Base-by-base conservation (phyloP, 352 stramenopile species). In the Pythium monospermum region DNA sequence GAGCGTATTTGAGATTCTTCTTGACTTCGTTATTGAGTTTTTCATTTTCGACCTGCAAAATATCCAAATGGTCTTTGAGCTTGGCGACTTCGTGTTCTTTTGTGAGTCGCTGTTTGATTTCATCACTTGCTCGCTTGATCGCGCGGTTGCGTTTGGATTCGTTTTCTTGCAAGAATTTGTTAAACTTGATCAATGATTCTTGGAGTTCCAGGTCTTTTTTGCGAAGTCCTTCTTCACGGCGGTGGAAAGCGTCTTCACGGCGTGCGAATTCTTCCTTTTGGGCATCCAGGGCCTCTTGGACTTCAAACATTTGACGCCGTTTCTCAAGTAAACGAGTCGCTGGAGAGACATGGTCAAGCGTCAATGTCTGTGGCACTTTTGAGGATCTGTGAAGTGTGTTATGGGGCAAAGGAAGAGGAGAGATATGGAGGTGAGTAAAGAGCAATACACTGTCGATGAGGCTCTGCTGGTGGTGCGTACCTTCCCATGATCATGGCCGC, bases 161-260 rank as follows among this genome's bases (percentile, higher is more conserved):
- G 64, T 98, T 98, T 47, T 97, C 90, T 58, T 97, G 79, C 8
- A 95, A 69, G 58, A 96, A 96, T 55, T 98, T 98, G 74, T 98
- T 98, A 71, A 98, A 98, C 64, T 97, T 97, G 69, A 98, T 98
- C 30, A 98, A 76, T 21, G 85, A 97, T 44, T 97, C 89, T 60
- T 98, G 91, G 38, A 98, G 68, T 61, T 98, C 88, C 18, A 98
- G 64, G 53, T 98, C 91, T 57, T 98, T 97, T 55, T 96, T 92
- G 27, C 91, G 78, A 18, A 98, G 71, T 0, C 71, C 82, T 64
- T 98, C 91, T 59, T 98, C 93, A 21, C 92, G 85, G n/a, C 90
- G 77, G 37, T 91, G 76, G 66, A 98, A 97, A 0, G 87, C 89
- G 49, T 97, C 92, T 72, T 91, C 83, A 26, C 85, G 77, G 2